Base-by-base conservation (phyloP, 2,329 filamentous ascomycete genomes). In the Chrysosporium keratinophilum region DNA sequence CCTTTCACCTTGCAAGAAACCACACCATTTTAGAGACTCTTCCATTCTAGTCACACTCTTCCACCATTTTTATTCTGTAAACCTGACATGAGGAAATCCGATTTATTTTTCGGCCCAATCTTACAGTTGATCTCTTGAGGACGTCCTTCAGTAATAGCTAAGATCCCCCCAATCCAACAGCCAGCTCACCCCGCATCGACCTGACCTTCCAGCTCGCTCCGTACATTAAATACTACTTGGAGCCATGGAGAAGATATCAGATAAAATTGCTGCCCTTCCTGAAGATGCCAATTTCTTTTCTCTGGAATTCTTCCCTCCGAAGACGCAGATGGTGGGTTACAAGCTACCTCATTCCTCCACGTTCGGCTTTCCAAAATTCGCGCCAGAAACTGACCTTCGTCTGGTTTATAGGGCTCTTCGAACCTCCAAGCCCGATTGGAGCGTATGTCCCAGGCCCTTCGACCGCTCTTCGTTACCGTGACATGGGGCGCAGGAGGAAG, bases 251-350 rank as follows among this genome's bases (percentile, higher is more conserved):
- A 93, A 87, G 73, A 90, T 96, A 67, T 95, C 88, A 58, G 86
- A 94, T 77, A 95, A 95, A 78, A 91, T 97, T 67, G 87, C 87
- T 72, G 87, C 88, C 57, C 75, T 98, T 74, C 87, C 88, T 69
- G 80, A 84, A 59, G 82, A 87, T 70, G 80, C 81, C 60, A 83
- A 80, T 68, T 97, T 93, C 76, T 95, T 95, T 73, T 97, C 93
- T 46, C 84, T 97, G 71, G 93, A 98, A 74, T 98, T 98, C 81
- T 98, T 98, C 75, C 93, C 93, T 61, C 93, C 93, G 59, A 98
- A 97, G 76, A 98, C 93, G 45, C 79, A 85, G 57, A 95, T 95
- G 83, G 79, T 81, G 65, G 63, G 63, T 64, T 54, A 40, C 19
- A 28, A 4, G 23, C 7, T 63, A 60, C 60, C 63, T 64, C 66